phyloP scores from a whole-genome alignment of 192 early-diverging fungal genomes.

The Phycomyces nitens region DNA sequence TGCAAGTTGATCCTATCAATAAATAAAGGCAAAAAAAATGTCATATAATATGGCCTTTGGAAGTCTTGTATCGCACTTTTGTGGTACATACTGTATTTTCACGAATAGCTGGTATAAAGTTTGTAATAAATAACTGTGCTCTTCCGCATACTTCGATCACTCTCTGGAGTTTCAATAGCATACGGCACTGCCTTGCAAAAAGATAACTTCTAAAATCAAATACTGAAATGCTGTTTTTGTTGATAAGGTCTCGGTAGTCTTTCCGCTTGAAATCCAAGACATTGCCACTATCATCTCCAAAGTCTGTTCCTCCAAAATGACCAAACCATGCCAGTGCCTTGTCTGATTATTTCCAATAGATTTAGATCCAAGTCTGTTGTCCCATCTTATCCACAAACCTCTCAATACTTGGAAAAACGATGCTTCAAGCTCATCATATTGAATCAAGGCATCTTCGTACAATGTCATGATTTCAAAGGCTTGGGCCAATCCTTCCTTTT shows the following conservation, averaged over 20 bases:
- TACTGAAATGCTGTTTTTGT: conserved; percentile 85
- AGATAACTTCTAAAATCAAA: conserved; percentile 97
- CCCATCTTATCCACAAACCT: conserved; percentile 40
- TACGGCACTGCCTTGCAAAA: conserved; percentile 84
- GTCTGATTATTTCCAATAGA: conserved; percentile 37
- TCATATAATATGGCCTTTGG: background rate
- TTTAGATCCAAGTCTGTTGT: background rate
- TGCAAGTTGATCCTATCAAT: conserved; percentile 41
- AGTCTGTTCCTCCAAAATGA: conserved; percentile 80
- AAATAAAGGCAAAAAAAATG: background rate
- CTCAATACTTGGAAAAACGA: conserved; percentile 88
- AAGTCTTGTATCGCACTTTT: background rate
- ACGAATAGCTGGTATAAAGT: conserved; percentile 64
- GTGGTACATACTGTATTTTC: conserved; percentile 62
- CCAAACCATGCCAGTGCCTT: conserved; percentile 92
- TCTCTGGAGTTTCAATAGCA: conserved; percentile 67
- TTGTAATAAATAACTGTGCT: conserved; percentile 70
- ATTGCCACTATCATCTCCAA: conserved; percentile 85
- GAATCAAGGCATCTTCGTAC: conserved; percentile 82
- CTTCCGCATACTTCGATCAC: conserved; percentile 66
- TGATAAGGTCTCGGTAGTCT: conserved; percentile 84
- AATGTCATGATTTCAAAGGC: conserved; percentile 87
- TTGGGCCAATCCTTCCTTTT: conserved; percentile 75
- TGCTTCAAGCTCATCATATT: conserved; percentile 97
- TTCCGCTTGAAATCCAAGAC: conserved; percentile 74